phyloP scores from a whole-genome alignment of 177 flowering plant species.

The Tripterygium wilfordii region DNA sequence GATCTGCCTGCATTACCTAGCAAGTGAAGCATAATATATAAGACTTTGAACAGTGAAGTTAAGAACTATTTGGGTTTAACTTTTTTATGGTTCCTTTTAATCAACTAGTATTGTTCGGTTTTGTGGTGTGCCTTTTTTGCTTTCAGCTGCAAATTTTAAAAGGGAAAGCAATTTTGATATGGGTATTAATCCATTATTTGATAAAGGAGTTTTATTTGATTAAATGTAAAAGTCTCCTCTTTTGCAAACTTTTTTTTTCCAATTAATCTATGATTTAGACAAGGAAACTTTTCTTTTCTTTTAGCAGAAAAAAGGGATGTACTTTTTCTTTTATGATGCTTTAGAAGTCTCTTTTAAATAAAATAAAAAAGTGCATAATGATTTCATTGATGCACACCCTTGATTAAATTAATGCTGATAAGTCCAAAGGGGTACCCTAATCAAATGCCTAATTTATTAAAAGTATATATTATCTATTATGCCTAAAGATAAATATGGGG shows the following conservation, averaged over 20 bases:
- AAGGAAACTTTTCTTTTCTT: slow-evolving; percentile 10
- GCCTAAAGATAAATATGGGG: slow-evolving; percentile 1
- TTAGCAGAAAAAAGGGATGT: slow-evolving; percentile 9
- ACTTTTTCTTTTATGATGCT: slow-evolving; percentile 25
- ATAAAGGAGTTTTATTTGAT: slow-evolving; percentile 11
- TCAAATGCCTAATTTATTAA: slow-evolving; percentile 1
- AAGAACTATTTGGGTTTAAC: no score
- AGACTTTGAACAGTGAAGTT: no score
- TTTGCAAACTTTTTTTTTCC: slow-evolving; percentile 7
- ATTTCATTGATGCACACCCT: neutral
- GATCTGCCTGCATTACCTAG: no score
- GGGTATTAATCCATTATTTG: slow-evolving; percentile 13
- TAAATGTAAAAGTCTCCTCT: slow-evolving; percentile 13
- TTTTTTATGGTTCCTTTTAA: slow-evolving; percentile 3
- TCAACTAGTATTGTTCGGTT: neutral
- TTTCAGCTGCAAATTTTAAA: slow-evolving; percentile 10
- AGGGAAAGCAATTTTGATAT: slow-evolving; percentile 8
- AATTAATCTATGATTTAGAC: slow-evolving; percentile 17
- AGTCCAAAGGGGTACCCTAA: slow-evolving; percentile 1
- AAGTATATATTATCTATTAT: neutral
- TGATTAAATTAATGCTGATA: no score
- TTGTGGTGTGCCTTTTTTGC: slow-evolving; percentile 2
- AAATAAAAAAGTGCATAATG: slow-evolving; percentile 1
- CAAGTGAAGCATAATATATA: no score
- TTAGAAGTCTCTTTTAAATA: slow-evolving; percentile 10